Conservation (phyloP, 1,139 yeast species). For the Kodamaea suecica region DNA sequence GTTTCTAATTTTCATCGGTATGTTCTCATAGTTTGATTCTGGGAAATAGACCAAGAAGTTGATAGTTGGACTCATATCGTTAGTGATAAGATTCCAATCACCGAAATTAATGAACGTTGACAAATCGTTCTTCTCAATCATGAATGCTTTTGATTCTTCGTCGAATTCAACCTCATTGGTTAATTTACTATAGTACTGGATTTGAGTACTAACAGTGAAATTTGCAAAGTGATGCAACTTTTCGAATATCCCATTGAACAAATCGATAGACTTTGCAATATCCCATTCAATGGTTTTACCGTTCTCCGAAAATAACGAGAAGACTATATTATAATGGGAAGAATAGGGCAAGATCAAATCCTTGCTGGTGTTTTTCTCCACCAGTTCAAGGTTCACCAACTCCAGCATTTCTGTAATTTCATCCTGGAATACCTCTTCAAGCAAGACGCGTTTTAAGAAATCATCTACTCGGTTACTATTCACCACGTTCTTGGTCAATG, state of each 20-base stretch:
- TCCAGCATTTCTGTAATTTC: constrained; percentile 31
- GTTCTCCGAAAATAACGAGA: constrained; percentile 51
- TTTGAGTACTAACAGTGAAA: constrained; percentile 75
- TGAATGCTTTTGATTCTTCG: constrained; percentile 27
- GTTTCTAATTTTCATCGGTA: constrained; percentile 44
- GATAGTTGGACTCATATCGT: constrained; percentile 59
- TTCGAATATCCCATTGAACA: constrained; percentile 28
- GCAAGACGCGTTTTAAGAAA: constrained; percentile 30
- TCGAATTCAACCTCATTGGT: constrained; percentile 25
- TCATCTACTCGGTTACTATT: constrained; percentile 30
- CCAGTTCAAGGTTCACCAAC: constrained; percentile 8
- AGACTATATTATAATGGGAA: constrained; percentile 62
- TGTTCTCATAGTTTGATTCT: constrained; percentile 33
- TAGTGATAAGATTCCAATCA: constrained; percentile 68
- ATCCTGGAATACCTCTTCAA: constrained; percentile 34
- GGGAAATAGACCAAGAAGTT: constrained; percentile 71
- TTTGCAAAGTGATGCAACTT: constrained; percentile 53
- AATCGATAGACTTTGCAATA: constrained; percentile 25
- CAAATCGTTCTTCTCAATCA: constrained; percentile 45
- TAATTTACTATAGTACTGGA: constrained; percentile 62
- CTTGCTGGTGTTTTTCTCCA: constrained; percentile 17
- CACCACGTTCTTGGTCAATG: constrained; percentile 26
- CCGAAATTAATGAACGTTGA: constrained; percentile 74
- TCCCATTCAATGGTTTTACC: constrained; percentile 43
- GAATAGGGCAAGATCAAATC: constrained; percentile 53